Conservation (phyloP, 129 eudicot species). For the Apium graveolens region DNA sequence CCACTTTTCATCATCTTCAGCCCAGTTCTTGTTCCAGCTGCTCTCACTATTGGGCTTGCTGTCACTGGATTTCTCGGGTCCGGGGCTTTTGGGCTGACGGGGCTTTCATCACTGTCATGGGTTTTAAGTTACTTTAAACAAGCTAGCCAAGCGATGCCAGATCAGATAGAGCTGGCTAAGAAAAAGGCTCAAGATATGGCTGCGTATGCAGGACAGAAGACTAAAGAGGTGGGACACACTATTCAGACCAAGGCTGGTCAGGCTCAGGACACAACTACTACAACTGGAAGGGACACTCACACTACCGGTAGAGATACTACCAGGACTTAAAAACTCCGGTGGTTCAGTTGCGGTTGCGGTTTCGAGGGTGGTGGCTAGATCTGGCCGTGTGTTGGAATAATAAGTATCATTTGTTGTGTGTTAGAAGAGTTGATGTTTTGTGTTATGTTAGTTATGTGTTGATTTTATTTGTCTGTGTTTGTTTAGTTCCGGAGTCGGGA, state of each 20-base stretch:
- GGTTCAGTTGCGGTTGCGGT: not conserved
- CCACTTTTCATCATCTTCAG: constrained; percentile 75
- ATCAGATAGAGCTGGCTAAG: constrained; percentile 58
- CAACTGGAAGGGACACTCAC: not conserved
- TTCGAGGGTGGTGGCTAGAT: not conserved
- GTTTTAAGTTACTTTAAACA: constrained; percentile 41
- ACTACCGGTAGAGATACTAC: not conserved
- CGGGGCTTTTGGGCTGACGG: constrained; percentile 70
- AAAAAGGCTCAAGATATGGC: constrained; percentile 40
- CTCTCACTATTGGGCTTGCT: constrained; percentile 39
- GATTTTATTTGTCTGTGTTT: not conserved
- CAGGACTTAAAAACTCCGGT: not conserved
- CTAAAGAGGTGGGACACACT: constrained; percentile 57
- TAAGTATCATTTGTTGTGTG: not conserved
- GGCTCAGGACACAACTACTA: not conserved
- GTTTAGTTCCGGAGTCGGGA: not conserved
- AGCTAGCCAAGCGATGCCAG: constrained; percentile 41
- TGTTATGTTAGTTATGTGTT: not conserved
- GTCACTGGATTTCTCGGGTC: constrained; percentile 59
- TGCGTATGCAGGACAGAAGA: constrained; percentile 57
- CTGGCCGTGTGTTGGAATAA: not conserved
- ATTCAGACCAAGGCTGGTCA: constrained; percentile 38
- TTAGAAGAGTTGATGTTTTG: not conserved
- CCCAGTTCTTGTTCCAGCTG: constrained; percentile 75
- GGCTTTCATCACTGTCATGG: constrained; percentile 56